Evolutionary conservation across 805 yeast genomes (phyloP).

Genomic region (Teunomyces tritomae): DNA sequence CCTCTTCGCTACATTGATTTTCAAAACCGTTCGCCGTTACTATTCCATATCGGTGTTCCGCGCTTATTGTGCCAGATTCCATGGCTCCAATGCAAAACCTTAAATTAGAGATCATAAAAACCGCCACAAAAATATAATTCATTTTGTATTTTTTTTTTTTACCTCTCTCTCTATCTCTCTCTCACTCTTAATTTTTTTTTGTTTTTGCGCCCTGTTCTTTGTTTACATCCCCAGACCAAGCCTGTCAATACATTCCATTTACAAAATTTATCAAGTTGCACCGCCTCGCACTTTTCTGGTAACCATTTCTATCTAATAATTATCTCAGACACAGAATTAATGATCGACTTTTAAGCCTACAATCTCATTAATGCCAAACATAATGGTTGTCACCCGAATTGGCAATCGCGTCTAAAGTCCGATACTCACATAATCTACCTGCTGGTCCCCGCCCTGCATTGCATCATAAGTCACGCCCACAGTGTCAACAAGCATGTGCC

Average conservation of each 20-base stretch:
- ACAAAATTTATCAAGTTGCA: too few relatives aligned
- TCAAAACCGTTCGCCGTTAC: neutral
- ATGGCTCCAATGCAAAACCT: slow-evolving; percentile 1
- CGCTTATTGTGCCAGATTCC: neutral
- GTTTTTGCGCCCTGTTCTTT: neutral
- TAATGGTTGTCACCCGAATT: neutral
- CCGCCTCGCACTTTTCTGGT: too few relatives aligned
- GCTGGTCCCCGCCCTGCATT: neutral
- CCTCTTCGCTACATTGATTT: neutral
- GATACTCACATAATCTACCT: neutral
- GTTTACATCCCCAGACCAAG: neutral
- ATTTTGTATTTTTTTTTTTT: neutral
- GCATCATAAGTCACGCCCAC: neutral
- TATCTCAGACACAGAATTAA: neutral
- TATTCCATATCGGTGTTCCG: neutral
- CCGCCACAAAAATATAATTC: neutral
- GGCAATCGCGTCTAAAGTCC: neutral
- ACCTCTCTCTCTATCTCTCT: too few relatives aligned
- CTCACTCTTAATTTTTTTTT: too few relatives aligned
- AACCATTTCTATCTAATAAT: neutral
- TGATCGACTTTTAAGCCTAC: neutral
- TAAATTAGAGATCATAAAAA: neutral
- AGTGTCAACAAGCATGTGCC: neutral
- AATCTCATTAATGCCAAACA: neutral
- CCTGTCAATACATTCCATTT: neutral